Base-by-base conservation (phyloP, 169 alveolate species). In the Amoebophrya sp. region DNA sequence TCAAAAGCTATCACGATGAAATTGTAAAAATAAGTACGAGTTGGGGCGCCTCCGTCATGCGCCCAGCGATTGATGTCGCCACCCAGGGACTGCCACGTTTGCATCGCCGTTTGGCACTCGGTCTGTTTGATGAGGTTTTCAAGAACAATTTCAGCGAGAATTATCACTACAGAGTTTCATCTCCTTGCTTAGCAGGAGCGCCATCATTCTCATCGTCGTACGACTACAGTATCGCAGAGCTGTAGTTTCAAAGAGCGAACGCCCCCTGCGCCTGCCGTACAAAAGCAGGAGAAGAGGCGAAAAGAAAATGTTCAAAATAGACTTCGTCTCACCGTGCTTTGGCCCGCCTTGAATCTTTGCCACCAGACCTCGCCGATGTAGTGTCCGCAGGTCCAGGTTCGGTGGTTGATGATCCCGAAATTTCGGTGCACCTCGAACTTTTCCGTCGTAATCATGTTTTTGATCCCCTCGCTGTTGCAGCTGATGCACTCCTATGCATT, bases 331-430 rank as follows among this genome's bases (percentile, higher is more conserved):
- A 66, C 83, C 83, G 83, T n/a, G 35, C 83, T 66, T 25, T 66
- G 39, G 2, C 83, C 83, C 83, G 2, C 35, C 32, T 66, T n/a
- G 35, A 12, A 1, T 18, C 83, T 2, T 3, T 1, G 29, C 38
- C 29, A 25, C 83, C 83, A 66, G 10, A n/a, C 35, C 1, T 66
- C 83, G 29, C 32, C 12, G 32, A 66, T 66, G 32, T 25, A 66
- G 83, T 66, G 29, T 0, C 83, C 83, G 83, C 83, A 66, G 83
- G 83, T 66, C 83, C 83, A 66, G 35, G 83, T 66, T 25, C 83
- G 83, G 35, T 25, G 35, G 83, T 66, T 66, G 83, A 66, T 66
- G 83, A 66, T 66, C 10, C 83, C 83, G 83, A 66, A 66, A 7
- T n/a, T n/a, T 7, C 83, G 29, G 83, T 66, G 83, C 35, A n/a